Evolutionary conservation across 352 stramenopile species (phyloP).

Genomic region (Ophiocytium majus): DNA sequence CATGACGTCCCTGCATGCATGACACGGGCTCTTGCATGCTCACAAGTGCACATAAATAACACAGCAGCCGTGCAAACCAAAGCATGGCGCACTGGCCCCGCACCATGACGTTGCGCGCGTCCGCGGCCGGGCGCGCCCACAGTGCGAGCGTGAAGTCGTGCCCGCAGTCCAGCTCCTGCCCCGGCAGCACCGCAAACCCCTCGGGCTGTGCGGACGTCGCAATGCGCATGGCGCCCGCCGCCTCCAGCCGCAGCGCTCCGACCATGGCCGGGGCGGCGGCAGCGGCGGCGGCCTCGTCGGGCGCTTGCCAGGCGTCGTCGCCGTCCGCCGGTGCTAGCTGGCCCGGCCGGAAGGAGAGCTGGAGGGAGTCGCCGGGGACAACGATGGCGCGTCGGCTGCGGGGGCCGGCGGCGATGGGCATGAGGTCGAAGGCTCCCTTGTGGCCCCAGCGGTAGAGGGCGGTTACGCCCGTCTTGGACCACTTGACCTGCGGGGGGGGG

Average conservation of each 20-base stretch:
- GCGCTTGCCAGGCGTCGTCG: neutral
- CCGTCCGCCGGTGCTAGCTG: neutral
- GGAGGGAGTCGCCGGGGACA: neutral
- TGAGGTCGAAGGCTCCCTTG: neutral
- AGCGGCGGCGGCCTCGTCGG: neutral
- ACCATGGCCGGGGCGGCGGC: neutral
- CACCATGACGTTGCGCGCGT: neutral
- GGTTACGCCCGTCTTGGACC: neutral
- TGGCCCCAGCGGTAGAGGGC: constrained; percentile 12
- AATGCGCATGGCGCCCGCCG: neutral
- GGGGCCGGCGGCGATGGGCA: neutral
- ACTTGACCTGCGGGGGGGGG: neutral
- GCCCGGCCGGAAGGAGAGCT: neutral
- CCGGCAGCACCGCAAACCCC: neutral
- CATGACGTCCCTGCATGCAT: too few relatives aligned
- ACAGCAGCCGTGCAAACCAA: too few relatives aligned
- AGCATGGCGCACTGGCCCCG: too few relatives aligned
- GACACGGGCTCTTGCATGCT: too few relatives aligned
- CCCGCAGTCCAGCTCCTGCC: neutral
- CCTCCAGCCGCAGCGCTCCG: neutral
- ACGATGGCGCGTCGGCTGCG: neutral
- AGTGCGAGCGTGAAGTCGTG: neutral
- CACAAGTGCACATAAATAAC: too few relatives aligned
- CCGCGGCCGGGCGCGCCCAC: neutral
- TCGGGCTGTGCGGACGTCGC: neutral